Evolutionary conservation across 768 basidiomycete species (phyloP).

Genomic region (Psilocybe azurescens): DNA sequence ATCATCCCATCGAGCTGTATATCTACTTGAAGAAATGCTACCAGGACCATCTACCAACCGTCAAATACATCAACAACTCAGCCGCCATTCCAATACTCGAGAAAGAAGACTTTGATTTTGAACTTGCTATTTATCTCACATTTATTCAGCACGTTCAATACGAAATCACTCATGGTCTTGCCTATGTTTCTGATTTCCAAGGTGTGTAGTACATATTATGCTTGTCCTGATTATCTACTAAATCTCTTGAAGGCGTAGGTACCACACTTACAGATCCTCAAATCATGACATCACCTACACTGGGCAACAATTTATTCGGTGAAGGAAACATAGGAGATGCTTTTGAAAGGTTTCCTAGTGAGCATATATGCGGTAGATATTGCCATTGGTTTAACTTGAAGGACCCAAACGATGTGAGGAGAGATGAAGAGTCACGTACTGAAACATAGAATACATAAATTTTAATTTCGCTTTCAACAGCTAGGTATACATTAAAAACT

Average conservation of each 20-base stretch:
- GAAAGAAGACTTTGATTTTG: conserved; percentile 1
- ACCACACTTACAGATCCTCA: conserved; percentile 24
- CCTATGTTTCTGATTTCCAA: conserved; percentile 21
- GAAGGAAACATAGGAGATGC: conserved; percentile 14
- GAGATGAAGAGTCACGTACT: no score
- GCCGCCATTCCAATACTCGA: not conserved
- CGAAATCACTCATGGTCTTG: conserved; percentile 9
- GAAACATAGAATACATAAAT: no score
- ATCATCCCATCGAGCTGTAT: not conserved
- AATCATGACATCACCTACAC: conserved; percentile 14
- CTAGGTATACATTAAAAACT: no score
- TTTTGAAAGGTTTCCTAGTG: conserved; percentile 1
- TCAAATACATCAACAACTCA: conserved; percentile 26
- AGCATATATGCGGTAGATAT: conserved; percentile 13
- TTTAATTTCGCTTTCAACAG: no score
- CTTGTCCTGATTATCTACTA: no score
- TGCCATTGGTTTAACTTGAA: conserved; percentile 19
- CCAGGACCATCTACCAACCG: not conserved
- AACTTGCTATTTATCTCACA: conserved; percentile 13
- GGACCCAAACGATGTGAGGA: no score
- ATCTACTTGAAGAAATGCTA: conserved; percentile 21
- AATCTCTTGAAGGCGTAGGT: conserved; percentile 9
- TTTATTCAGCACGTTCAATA: conserved; percentile 27
- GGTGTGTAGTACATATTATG: not conserved
- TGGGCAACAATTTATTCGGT: conserved; percentile 10